Evolutionary conservation across 768 basidiomycete genomes (phyloP).

Genomic region (Podaxis pistillaris): DNA sequence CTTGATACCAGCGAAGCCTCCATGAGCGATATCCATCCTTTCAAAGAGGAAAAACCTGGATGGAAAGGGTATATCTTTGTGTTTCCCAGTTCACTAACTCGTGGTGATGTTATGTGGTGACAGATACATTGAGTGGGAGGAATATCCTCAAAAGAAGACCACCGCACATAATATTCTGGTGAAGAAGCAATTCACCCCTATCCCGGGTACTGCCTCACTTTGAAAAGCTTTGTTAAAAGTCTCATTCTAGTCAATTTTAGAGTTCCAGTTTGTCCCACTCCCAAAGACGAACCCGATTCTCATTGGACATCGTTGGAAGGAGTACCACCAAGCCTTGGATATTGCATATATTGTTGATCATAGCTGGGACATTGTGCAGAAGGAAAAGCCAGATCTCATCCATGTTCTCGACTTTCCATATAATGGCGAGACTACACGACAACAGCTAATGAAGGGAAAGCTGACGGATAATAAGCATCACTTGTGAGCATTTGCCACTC

Average conservation of each 20-base stretch:
- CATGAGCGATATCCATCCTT: neutral
- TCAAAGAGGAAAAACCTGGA: conserved; percentile 14
- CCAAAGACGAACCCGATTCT: conserved; percentile 51
- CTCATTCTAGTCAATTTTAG: conserved; percentile 19
- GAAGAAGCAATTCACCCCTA: conserved; percentile 35
- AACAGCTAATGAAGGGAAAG: conserved; percentile 42
- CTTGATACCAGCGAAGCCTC: neutral
- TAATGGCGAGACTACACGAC: conserved; percentile 49
- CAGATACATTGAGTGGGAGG: conserved; percentile 51
- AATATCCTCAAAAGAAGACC: conserved; percentile 41
- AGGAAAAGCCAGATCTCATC: conserved; percentile 50
- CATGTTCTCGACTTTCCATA: conserved; percentile 56
- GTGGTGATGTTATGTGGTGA: neutral
- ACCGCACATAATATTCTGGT: conserved; percentile 39
- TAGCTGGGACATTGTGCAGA: conserved; percentile 51
- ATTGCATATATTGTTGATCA: conserved; percentile 42
- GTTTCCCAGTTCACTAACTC: neutral
- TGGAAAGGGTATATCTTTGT: conserved; percentile 14
- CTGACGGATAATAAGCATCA: conserved; percentile 49
- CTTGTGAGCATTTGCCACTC: conserved; percentile 36
- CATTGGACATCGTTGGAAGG: conserved; percentile 50
- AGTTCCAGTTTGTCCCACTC: conserved; percentile 47
- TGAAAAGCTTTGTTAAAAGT: neutral
- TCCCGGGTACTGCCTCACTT: conserved; percentile 31
- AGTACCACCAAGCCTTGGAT: conserved; percentile 50